phyloP scores from a whole-genome alignment of 441 rosid species.

The Pelargonium citronellum region DNA sequence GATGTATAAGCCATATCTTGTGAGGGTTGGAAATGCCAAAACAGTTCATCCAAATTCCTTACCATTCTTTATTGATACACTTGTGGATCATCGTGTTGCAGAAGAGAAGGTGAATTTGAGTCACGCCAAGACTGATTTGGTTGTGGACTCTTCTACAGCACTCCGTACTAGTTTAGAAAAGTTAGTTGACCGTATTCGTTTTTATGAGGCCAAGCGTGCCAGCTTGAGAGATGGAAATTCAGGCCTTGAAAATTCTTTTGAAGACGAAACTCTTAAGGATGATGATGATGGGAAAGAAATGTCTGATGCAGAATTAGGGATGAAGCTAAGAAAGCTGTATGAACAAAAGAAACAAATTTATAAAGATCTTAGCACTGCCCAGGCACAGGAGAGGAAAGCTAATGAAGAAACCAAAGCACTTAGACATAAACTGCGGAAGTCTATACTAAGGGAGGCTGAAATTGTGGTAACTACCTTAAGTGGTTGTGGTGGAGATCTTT shows the following conservation, averaged over 20 bases:
- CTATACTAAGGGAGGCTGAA: conserved; percentile 87
- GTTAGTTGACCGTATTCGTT: conserved; percentile 71
- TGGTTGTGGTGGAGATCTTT: conserved; percentile 99
- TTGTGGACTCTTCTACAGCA: conserved; percentile 42
- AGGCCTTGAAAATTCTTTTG: conserved; percentile 39
- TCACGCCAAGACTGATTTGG: conserved; percentile 42
- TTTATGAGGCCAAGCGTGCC: conserved; percentile 88
- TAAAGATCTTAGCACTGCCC: conserved; percentile 80
- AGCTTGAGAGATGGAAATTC: conserved; percentile 58
- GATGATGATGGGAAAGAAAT: conserved; percentile 53
- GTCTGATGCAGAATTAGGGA: conserved; percentile 64
- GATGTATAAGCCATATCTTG: conserved; percentile 89
- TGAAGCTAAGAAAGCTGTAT: conserved; percentile 63
- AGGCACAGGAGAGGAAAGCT: conserved; percentile 72
- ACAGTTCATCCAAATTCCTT: conserved; percentile 83
- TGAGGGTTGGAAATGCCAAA: conserved; percentile 94
- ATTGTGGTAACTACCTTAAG: conserved; percentile 89
- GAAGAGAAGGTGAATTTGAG: conserved; percentile 53
- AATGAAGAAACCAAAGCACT: conserved; percentile 61
- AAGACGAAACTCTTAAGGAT: conserved; percentile 33
- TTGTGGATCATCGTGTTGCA: conserved; percentile 79
- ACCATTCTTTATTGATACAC: conserved; percentile 82
- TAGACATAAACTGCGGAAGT: conserved; percentile 72
- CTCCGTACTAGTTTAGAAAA: conserved; percentile 81
- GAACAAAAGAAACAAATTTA: conserved; percentile 81